Percentiles rank a stretch among this genome's conserved stretches.
Evolutionary conservation across 225 moss, liverwort and hornwort species (phyloP).

Genomic region (Sphagnum contortum): DNA sequence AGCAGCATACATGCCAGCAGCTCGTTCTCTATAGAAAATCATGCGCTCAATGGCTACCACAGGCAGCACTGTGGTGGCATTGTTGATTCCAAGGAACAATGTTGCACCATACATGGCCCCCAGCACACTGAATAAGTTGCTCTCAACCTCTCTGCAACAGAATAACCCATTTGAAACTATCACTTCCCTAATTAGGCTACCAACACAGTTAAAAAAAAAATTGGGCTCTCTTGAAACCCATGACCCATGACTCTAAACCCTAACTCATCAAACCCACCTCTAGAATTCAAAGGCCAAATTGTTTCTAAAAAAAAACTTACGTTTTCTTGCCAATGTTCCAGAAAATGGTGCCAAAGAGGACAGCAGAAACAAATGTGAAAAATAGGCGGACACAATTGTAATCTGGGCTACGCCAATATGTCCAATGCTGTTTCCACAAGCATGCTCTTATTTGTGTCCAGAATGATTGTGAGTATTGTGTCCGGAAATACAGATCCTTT

Average conservation of each 20-base stretch:
- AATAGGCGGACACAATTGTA: conserved; percentile 32
- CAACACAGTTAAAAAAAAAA: too few species aligned
- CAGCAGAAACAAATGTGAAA: conserved; percentile 16
- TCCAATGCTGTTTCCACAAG: conserved; percentile 25
- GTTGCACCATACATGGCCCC: conserved; percentile 36
- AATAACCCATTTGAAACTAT: background rate
- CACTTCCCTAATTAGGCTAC: too few species aligned
- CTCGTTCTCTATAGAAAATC: conserved; percentile 29
- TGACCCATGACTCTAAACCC: too few species aligned
- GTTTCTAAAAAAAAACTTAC: too few species aligned
- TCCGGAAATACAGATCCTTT: conserved; percentile 20
- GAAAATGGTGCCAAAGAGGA: conserved; percentile 26
- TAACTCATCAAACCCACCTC: too few species aligned
- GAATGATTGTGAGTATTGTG: conserved; percentile 12
- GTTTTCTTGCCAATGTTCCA: conserved; percentile 11
- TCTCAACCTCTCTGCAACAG: conserved; percentile 13
- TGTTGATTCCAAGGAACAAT: conserved; percentile 33
- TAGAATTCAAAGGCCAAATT: too few species aligned
- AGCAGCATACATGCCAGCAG: conserved; percentile 35
- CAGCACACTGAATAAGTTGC: conserved; percentile 27
- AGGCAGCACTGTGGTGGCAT: conserved; percentile 30
- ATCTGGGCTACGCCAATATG: conserved; percentile 29
- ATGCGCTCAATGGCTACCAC: conserved; percentile 25
- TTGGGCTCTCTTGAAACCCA: too few species aligned
- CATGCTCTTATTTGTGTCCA: conserved; percentile 19